phyloP scores from a whole-genome alignment of 2,329 filamentous ascomycete species.

The Trichoderma breve region DNA sequence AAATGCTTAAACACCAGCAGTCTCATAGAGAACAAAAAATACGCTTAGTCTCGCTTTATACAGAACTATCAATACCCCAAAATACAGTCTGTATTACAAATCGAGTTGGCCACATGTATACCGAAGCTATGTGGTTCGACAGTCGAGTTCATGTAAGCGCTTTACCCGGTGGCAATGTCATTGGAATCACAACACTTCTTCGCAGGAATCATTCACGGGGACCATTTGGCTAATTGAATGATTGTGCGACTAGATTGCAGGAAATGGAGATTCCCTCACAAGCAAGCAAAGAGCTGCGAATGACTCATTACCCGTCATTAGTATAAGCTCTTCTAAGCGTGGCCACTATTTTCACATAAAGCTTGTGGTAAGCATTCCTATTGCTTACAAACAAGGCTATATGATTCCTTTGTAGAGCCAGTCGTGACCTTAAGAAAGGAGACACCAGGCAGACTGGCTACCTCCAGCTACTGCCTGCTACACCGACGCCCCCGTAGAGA shows the following conservation, averaged over 20 bases:
- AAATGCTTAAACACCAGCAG: not conserved
- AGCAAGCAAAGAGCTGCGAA: not conserved
- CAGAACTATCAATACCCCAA: not conserved
- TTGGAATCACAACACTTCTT: too few species aligned
- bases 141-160: not conserved
- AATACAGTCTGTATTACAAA: not conserved
- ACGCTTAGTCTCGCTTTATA: not conserved
- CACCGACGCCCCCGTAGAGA: not conserved
- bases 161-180: not conserved
- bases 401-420: not conserved
- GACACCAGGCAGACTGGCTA: not conserved
- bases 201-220: not conserved
- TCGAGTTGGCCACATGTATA: not conserved
- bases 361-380: not conserved
- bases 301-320: not conserved
- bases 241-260: not conserved
- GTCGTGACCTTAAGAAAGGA: not conserved
- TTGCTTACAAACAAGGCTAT: not conserved
- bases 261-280: not conserved
- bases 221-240: not conserved
- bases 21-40: not conserved
- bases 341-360: not conserved
- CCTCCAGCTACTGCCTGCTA: not conserved
- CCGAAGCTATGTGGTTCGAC: not conserved
- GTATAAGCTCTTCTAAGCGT: not conserved